Evolutionary conservation across 768 basidiomycete species (phyloP), one percentile per base, ranked within the genome.

Genomic region (Tubosaeta sp.): DNA sequence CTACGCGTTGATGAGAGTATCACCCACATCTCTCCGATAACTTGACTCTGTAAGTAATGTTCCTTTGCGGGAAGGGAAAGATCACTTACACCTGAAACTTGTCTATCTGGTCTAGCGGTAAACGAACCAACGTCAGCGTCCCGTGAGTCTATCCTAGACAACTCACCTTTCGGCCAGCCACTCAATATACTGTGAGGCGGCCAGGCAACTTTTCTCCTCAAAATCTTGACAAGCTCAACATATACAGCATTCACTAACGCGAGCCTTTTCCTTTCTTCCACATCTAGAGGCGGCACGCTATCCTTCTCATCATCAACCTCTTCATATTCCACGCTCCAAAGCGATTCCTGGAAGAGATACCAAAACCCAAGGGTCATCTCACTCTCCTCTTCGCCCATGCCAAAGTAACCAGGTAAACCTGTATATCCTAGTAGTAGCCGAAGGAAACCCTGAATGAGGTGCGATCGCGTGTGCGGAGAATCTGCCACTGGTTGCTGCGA

Each of bases 341-440:
- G 66, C 1, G 90, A 82, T 63, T 97, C 94, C 67, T 95, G 93
- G 50, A 95, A 79, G 35, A 90, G 72, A 56, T 91, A 94, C 87
- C 94, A 95, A 60, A 94, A 94, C 1, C 82, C 82, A 3, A 95
- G 77, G 3, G 87, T 87, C 75, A 86, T 78, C 68, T 94, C 91
- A 59, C 89, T 93, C 62, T 89, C 85, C 44, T 90, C 87, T 64
- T 94, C 94, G 42, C 94, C 92, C 0, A 80, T 77, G 1, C 87
- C 89, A 61, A 85, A 90, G 53, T 81, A 82, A 0, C 90, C 91
- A 0, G 84, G 81, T 10, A 81, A 69, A 73, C 82, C 84, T 0
- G 90, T 90, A 54, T 88, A 87, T 16, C 82, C 76, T 18, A 96
- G 69, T 44, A 94, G 64, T 11, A 89, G 66, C 5, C 80, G 76